phyloP scores from a whole-genome alignment of 371 early-diverging fungal species.

The Thermomucor indicae-seudaticae region DNA sequence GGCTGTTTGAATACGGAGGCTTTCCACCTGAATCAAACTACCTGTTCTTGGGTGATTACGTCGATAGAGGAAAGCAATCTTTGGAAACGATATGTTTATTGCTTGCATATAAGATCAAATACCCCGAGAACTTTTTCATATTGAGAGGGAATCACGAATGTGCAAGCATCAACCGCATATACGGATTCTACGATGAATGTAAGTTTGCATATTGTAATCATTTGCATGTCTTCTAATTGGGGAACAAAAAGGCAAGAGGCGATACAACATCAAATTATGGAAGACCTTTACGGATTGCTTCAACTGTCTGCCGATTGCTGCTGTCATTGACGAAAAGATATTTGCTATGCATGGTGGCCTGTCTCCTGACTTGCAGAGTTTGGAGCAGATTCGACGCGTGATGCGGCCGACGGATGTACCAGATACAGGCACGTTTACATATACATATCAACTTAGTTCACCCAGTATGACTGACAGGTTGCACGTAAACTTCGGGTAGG shows the following conservation, averaged over 20 bases:
- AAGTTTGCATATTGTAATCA: constrained; percentile 34
- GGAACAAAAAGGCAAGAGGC: constrained; percentile 62
- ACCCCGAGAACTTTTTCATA: constrained; percentile 91
- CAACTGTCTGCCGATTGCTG: constrained; percentile 93
- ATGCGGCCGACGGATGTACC: constrained; percentile 95
- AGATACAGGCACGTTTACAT: constrained; percentile 67
- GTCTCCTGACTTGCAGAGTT: constrained; percentile 80
- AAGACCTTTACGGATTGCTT: constrained; percentile 92
- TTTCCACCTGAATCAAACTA: constrained; percentile 87
- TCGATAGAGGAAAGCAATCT: constrained; percentile 94
- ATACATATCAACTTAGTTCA: too few relatives aligned
- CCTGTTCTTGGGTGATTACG: constrained; percentile 96
- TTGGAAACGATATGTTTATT: constrained; percentile 92
- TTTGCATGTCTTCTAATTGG: too few relatives aligned
- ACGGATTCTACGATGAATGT: constrained; percentile 99
- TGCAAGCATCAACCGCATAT: constrained; percentile 92
- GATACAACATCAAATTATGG: constrained; percentile 94
- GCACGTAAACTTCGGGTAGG: too few relatives aligned
- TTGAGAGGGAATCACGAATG: constrained; percentile 97
- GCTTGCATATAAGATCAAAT: constrained; percentile 93
- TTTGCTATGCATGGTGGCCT: constrained; percentile 98
- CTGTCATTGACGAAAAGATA: constrained; percentile 90
- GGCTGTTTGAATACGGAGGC: constrained; percentile 83
- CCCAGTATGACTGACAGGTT: too few relatives aligned
- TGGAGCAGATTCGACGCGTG: constrained; percentile 89